Evolutionary conservation across 495 filamentous ascomycete genomes (phyloP).

Genomic region (Rostrohypoxylon terebratum): DNA sequence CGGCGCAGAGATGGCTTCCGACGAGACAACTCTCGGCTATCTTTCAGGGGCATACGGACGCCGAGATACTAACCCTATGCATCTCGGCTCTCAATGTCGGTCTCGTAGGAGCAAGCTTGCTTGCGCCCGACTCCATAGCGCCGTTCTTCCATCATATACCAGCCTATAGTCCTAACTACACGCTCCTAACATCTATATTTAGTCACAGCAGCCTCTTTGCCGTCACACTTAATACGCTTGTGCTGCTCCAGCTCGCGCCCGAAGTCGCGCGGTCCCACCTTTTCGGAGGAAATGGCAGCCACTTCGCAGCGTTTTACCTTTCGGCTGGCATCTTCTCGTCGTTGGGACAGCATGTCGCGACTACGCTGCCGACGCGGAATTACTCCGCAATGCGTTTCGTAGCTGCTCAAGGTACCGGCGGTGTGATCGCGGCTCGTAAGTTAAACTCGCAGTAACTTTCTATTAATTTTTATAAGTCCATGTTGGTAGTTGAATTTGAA

Average conservation of each 20-base stretch:
- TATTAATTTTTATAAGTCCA: neutral
- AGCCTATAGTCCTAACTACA: conserved; percentile 35
- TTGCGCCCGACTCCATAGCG: conserved; percentile 4
- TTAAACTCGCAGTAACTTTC: neutral
- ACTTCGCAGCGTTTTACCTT: conserved; percentile 50
- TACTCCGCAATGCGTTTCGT: conserved; percentile 18
- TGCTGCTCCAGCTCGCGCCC: conserved; percentile 34
- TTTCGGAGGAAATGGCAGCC: conserved; percentile 41
- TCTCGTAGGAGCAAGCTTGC: conserved; percentile 11
- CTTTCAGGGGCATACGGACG: conserved; percentile 11
- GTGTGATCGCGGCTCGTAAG: conserved; percentile 43
- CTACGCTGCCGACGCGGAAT: conserved; percentile 24
- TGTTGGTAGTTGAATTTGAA: neutral
- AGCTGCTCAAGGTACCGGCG: conserved; percentile 32
- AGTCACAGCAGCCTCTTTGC: conserved; percentile 41
- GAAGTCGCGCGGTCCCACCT: conserved; percentile 22
- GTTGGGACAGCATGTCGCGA: conserved; percentile 40
- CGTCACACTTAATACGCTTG: conserved; percentile 39
- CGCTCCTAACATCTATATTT: conserved; percentile 47
- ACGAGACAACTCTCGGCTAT: conserved; percentile 7
- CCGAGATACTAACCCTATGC: conserved; percentile 26
- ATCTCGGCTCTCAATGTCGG: conserved; percentile 32
- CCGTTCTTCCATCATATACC: conserved; percentile 38
- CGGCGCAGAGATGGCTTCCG: neutral
- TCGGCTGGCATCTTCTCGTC: conserved; percentile 44